A percentile compares a stretch with the other conserved stretches of the same genome.
Evolutionary conservation across 306 rosid genomes (phyloP).

Genomic region (Vigna angularis): DNA sequence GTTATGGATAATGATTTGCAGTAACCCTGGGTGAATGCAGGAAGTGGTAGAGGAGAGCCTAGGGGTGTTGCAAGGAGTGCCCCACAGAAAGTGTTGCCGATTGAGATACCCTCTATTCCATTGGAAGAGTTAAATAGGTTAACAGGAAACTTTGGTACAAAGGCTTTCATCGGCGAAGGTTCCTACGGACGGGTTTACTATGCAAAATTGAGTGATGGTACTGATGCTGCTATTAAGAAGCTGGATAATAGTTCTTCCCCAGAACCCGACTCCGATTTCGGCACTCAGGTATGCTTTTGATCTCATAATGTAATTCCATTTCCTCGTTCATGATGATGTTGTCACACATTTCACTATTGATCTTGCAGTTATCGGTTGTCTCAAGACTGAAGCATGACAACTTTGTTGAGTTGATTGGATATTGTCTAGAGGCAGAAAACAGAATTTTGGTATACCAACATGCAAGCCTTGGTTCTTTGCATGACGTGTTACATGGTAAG

Average conservation of each 20-base stretch:
- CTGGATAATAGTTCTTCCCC: constrained; percentile 73
- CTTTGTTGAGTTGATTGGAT: constrained; percentile 90
- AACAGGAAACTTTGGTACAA: constrained; percentile 76
- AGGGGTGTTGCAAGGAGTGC: constrained; percentile 61
- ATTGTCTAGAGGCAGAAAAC: constrained; percentile 82
- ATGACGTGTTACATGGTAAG: constrained; percentile 90
- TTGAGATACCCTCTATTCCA: constrained; percentile 73
- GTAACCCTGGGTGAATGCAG: constrained; percentile 44
- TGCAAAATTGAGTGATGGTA: constrained; percentile 68
- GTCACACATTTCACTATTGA: constrained; percentile 20
- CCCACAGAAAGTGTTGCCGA: constrained; percentile 78
- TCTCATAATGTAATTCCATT: constrained; percentile 2
- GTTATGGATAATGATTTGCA: constrained; percentile 12
- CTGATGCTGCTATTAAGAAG: constrained; percentile 86
- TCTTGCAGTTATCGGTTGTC: constrained; percentile 80
- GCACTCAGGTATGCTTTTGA: constrained; percentile 62
- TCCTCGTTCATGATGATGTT: neutral
- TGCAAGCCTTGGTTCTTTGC: constrained; percentile 92
- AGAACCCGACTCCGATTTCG: constrained; percentile 81
- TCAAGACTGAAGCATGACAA: constrained; percentile 86
- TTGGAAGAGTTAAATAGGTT: constrained; percentile 79
- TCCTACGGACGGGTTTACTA: constrained; percentile 89
- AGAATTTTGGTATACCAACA: constrained; percentile 81
- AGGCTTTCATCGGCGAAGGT: constrained; percentile 95
- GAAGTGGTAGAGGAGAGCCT: constrained; percentile 85